Percentiles rank a stretch among this genome's conserved stretches.
Conservation (phyloP, 2,329 filamentous ascomycete species). For the Hirsutella minnesotensis region DNA sequence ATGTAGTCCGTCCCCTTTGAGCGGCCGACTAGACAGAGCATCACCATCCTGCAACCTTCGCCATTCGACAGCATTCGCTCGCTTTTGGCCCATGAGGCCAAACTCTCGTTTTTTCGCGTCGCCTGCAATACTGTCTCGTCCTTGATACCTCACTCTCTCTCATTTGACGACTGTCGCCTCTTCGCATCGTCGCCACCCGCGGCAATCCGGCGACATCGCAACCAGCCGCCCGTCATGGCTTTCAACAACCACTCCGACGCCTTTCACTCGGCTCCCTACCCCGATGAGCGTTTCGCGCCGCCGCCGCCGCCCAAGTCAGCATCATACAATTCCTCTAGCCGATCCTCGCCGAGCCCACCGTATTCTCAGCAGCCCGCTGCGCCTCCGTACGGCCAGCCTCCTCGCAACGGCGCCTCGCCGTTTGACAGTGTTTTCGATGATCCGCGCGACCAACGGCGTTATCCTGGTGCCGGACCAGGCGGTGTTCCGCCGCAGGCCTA, state of each 20-base stretch:
- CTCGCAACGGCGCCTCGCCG: slow-evolving; percentile 33
- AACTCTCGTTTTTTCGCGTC: neutral
- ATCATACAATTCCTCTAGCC: slow-evolving; percentile 20
- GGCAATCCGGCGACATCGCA: neutral
- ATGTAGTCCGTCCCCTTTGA: neutral
- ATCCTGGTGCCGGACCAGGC: slow-evolving; percentile 23
- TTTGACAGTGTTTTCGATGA: slow-evolving; percentile 60
- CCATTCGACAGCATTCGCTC: neutral
- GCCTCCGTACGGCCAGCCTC: slow-evolving; percentile 21
- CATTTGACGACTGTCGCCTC: neutral
- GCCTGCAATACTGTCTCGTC: neutral
- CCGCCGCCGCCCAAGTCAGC: slow-evolving; percentile 26
- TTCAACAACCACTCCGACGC: slow-evolving; percentile 56
- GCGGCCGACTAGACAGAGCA: neutral
- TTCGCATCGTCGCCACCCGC: neutral
- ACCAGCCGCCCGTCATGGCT: slow-evolving; percentile 36
- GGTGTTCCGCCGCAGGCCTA: slow-evolving; percentile 23
- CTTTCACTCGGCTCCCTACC: slow-evolving; percentile 31
- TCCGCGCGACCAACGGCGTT: slow-evolving; percentile 33
- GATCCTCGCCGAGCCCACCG: slow-evolving; percentile 6
- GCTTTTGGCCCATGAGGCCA: neutral
- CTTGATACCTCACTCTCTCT: neutral
- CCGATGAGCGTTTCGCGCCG: slow-evolving; percentile 26
- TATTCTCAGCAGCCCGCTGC: slow-evolving; percentile 11
- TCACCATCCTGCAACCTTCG: neutral